Base-by-base conservation (phyloP, 345 rosid species). In the Eutrema japonicum region DNA sequence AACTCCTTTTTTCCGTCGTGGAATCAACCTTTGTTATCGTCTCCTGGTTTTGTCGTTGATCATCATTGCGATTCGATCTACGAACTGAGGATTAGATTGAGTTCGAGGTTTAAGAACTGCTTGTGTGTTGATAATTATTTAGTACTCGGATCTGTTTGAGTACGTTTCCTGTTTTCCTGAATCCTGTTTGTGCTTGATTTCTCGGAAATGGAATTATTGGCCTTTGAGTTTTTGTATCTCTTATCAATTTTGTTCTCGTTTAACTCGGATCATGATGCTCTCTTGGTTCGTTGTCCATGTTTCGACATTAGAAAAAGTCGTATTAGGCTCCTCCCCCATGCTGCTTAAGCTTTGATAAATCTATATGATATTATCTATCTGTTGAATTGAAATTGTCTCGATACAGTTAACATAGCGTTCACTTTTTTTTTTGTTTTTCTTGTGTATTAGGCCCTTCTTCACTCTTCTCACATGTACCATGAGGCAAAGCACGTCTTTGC, bases 401-500 rank as follows among this genome's bases (percentile, higher is more conserved):
- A 42, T 10, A n/a, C 42, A 42, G 12, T 10, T 42, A 29, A 35
- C 65, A 11, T 58, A 45, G 14, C 52, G 14, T 35, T 12, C 54
- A 10, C 63, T n/a, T n/a, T 46, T 64, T 40, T 16, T 32, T 51
- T 10, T 1, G 22, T 40, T 33, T 40, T 26, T 18, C 10, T 32
- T 48, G 49, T 12, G 27, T 35, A 58, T 16, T 83, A 96, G 99
- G 99, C 99, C 1, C 92, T 96, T 70, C 96, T 96, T 78, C 99
- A 96, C 86, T 96, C 99, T 5, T 92, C 99, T 46, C 99, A 96
- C 83, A 96, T 92, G 97, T 96, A 77, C 77, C 97, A 92, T 66
- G 96, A 96, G 83, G 99, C 99, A 47, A 71, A 68, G 69, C 98
- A 96, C 74, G 83, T 96, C 40, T 96, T 96, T 13, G 86, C 98